Base-by-base conservation (phyloP, 345 rosid species). In the Linum lewisii region DNA sequence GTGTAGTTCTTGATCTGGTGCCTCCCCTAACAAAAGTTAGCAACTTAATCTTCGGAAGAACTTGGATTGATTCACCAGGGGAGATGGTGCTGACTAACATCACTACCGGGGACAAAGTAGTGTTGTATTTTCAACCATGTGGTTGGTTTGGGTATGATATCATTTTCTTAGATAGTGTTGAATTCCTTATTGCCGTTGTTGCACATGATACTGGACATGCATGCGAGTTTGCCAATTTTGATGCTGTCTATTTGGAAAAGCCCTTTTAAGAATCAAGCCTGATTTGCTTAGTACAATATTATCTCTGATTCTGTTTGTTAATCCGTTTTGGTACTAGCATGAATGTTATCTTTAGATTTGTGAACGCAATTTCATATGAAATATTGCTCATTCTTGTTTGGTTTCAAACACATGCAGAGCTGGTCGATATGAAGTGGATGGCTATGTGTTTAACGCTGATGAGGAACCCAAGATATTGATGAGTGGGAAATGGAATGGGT, bases 341-440 rank as follows among this genome's bases (percentile, higher is more conserved):
- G 47, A 42, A 42, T 16, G 4, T 42, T 42, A 42, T 5, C 16
- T 42, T 6, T 8, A 16, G 47, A 42, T 11, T 42, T 11, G 47
- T 42, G 47, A 5, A 1, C 10, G 38, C 38, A 34, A 34, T 34
- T 34, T 5, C 3, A 16, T 11, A 11, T 42, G 47, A 14, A 11
- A 42, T 42, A 42, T 42, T 4, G 2, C 18, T 11, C 18, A 42
- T 52, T 6, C 56, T 52, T 52, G 23, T 4, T 21, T 21, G 25
- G 24, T 52, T 19, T 20, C 24, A n/a, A 57, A 57, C 45, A 1
- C 19, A 72, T 60, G 61, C 82, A 87, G 95, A 37, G 63, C 95
- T 69, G 91, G 91, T 63, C 84, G 95, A n/a, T 87, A 79, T 70
- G 95, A 87, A 73, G 90, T 87, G 61, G 95, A 87, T 69, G 95